Base-by-base conservation (phyloP, 2,329 filamentous ascomycete species). In the Leptoxyphium fumago region DNA sequence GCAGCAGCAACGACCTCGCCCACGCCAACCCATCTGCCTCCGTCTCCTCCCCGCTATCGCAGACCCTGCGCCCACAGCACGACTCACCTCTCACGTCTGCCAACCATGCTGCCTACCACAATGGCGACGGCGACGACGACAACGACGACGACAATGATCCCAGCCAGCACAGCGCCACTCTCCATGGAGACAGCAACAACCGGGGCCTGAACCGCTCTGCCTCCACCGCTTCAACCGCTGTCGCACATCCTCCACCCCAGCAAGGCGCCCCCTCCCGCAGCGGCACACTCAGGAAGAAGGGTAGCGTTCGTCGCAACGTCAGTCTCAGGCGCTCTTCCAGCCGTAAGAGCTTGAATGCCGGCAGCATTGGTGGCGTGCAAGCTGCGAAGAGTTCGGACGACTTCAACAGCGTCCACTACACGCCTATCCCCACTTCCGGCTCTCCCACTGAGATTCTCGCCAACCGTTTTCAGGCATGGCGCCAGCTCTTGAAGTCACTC, bases 391-490 rank as follows among this genome's bases (percentile, higher is more conserved):
- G 85, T 47, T 73, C 76, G 48, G 76, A 81, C 46, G 79, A 85
- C 59, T 70, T 73, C 52, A 82, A 88, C 60, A 95, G 84, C 64
- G 85, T 82, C 38, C 95, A 95, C 61, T 81, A 80, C 61, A 87
- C 86, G 41, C 91, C 91, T 1, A 82, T 98, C 29, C 91, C 88
- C 2, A 95, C 85, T 5, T 77, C 75, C 14, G 85, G 86, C 3
- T 87, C 80, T 43, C 91, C 91, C 2, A 96, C 91, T 1, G 89
- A 96, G 46, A 73, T 84, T 42, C 72, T 98, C 28, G 83, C 86
- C 38, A 84, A 79, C 54, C 77, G 91, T 44, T 98, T 98, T 61
- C 84, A 95, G 70, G 87, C 84, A 42, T 98, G 91, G 91, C 78
- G 91, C 55, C 94, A 94, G 68, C 75, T 95, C 11, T 74, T 98